Base-by-base conservation (phyloP, 2,329 filamentous ascomycete species). In the Alternaria longipes region DNA sequence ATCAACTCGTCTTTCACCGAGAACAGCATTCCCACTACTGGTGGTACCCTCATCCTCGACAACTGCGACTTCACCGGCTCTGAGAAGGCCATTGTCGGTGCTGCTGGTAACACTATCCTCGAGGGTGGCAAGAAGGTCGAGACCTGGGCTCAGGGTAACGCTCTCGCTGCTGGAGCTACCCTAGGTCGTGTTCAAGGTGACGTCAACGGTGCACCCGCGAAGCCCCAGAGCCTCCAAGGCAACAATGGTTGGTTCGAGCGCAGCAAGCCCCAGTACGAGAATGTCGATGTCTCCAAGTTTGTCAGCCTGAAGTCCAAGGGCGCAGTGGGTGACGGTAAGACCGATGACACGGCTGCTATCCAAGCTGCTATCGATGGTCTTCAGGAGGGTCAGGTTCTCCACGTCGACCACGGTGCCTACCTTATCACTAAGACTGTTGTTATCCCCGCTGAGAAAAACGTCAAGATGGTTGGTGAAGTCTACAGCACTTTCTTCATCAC, bases 401-500 rank as follows among this genome's bases (percentile, higher is more conserved):
- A 87, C 79, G 88, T 88, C 70, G 87, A 89, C 67, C 86, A 89
- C 68, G 88, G 87, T 59, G 84, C 86, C 24, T 90, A 90, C 74
- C 73, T 88, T 34, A 82, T 90, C 74, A 86, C 83, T 24, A 81
- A 85, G 62, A 90, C 88, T 5, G 79, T 90, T 73, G 83, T 82
- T 55, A 81, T 90, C 2, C 87, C 87, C 8, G 75, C 77, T 38
- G 79, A 78, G 60, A 91, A 90, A 83, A 87, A 93, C 73, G 89
- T 94, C 82, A 91, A 90, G 81, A 94, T 98, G 75, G 92, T 91
- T 8, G 94, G 94, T 71, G 93, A 97, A 81, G 89, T 96, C 75
- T 97, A 92, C 92, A 90, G 94, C 3, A 82, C 97, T 63, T 90
- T 98, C 78, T 90, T 97, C 85, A 94, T 92, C 26, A 87, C 89